Evolutionary conservation across 2,329 filamentous ascomycete species (phyloP).

Genomic region (Aureobasidium namibiae): DNA sequence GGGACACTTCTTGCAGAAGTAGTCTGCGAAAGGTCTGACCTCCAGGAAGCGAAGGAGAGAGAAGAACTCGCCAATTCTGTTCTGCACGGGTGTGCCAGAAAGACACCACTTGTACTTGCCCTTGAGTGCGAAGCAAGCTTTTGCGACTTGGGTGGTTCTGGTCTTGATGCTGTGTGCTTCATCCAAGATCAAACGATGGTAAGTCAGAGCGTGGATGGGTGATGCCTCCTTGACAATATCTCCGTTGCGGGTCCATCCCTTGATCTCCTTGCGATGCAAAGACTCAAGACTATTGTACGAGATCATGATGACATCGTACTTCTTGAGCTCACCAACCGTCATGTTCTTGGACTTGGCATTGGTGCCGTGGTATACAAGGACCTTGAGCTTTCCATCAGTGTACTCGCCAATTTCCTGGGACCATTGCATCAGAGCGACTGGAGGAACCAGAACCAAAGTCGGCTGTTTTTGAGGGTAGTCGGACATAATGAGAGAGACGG

Average conservation of each 20-base stretch:
- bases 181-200: constrained; percentile 87
- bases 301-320: constrained; percentile 92
- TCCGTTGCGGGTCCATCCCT: constrained; percentile 75
- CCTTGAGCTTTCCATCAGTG: constrained; percentile 82
- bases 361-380: constrained; percentile 82
- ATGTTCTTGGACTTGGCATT: constrained; percentile 75
- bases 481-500: constrained; percentile 96
- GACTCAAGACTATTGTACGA: constrained; percentile 90
- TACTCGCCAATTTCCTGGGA: constrained; percentile 52
- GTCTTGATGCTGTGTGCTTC: constrained; percentile 94
- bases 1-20: constrained; percentile 80
- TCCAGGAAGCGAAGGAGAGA: constrained; percentile 88
- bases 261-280: constrained; percentile 83
- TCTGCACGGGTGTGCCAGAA: constrained; percentile 90
- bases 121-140: constrained; percentile 86
- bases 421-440: constrained; percentile 95
- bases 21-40: constrained; percentile 80
- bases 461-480: constrained; percentile 80
- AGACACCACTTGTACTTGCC: constrained; percentile 91
- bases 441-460: constrained; percentile 80
- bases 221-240: constrained; percentile 72
- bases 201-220: constrained; percentile 72
- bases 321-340: constrained; percentile 63
- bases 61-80: constrained; percentile 95
- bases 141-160: constrained; percentile 82